A percentile compares a stretch with the other conserved stretches of the same genome.
Conservation (phyloP, 2,329 filamentous ascomycete species). For the Chalaropsis ovoidea region DNA sequence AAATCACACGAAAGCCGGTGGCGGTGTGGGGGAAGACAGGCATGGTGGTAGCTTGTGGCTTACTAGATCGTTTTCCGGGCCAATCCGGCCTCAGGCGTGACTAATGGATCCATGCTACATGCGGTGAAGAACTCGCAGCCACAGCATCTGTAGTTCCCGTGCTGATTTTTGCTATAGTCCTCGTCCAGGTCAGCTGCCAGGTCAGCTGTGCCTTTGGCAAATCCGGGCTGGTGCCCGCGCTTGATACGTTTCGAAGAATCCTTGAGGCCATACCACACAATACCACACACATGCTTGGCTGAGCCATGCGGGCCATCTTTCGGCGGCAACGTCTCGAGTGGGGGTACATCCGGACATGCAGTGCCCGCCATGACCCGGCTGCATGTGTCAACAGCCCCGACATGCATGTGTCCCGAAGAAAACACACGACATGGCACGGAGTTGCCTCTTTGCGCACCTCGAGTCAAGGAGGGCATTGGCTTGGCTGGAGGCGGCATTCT, state of each 20-base stretch:
- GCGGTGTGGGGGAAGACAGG: not conserved
- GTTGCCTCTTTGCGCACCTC: not conserved
- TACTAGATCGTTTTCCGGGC: not conserved
- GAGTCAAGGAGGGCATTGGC: not conserved
- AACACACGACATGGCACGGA: not conserved
- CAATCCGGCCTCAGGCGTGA: not conserved
- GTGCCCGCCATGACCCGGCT: not conserved
- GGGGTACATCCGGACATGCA: not conserved
- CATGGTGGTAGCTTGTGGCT: not conserved
- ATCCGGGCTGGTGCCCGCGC: not conserved
- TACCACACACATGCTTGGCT: not conserved
- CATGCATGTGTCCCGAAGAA: not conserved
- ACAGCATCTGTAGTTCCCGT: not conserved
- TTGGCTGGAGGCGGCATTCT: not conserved
- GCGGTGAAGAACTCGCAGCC: not conserved
- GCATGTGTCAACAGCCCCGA: not conserved
- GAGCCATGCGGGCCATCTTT: not conserved
- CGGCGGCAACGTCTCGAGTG: not conserved
- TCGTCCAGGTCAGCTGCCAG: not conserved
- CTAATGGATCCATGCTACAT: not conserved
- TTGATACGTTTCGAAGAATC: not conserved
- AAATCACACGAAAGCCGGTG: not conserved
- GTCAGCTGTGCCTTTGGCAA: not conserved
- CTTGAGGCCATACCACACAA: not conserved
- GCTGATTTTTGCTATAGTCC: not conserved